A percentile compares a stretch with the other conserved stretches of the same genome.
Conservation (phyloP, 768 basidiomycete species). For the Agaricus sinodeliciosus region DNA sequence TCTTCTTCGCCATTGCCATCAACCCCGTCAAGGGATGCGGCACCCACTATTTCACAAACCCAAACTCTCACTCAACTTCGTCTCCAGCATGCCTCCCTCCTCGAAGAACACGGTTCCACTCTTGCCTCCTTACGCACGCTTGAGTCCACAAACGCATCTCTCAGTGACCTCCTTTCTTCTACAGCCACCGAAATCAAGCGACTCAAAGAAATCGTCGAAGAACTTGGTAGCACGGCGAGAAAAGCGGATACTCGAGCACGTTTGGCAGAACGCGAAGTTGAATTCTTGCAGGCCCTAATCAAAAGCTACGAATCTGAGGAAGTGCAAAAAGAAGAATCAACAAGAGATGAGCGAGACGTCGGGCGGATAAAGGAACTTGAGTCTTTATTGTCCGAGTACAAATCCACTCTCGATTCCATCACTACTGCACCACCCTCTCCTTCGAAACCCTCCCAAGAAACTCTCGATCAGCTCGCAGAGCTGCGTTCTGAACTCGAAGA, state of each 20-base stretch:
- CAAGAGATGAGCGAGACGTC: slow-evolving; percentile 29
- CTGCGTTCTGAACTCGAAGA: slow-evolving; percentile 6
- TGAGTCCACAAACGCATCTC: slow-evolving; percentile 42
- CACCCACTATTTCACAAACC: slow-evolving; percentile 44
- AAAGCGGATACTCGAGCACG: slow-evolving; percentile 24
- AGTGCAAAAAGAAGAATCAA: slow-evolving; percentile 23
- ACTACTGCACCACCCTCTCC: slow-evolving; percentile 14
- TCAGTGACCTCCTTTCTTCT: slow-evolving; percentile 30
- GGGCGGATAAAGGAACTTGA: slow-evolving; percentile 51
- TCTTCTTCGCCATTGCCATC: slow-evolving; percentile 14
- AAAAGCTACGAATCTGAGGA: slow-evolving; percentile 63
- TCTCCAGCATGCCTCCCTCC: slow-evolving; percentile 51
- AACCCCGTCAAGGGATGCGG: slow-evolving; percentile 28
- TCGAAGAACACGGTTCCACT: slow-evolving; percentile 62
- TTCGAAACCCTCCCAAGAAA: slow-evolving; percentile 11
- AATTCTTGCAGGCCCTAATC: slow-evolving; percentile 62
- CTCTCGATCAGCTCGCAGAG: slow-evolving; percentile 6
- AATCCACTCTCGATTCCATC: slow-evolving; percentile 38
- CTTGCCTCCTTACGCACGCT: slow-evolving; percentile 44
- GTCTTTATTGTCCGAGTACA: slow-evolving; percentile 47
- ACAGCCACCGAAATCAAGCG: slow-evolving; percentile 23
- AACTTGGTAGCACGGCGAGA: slow-evolving; percentile 29
- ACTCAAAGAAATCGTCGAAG: slow-evolving; percentile 29
- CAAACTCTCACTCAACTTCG: slow-evolving; percentile 56
- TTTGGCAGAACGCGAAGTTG: slow-evolving; percentile 51